A percentile compares a stretch with the other conserved stretches of the same genome.
These are phyloP conservation scores for Xylariaceae sp. DNA, from an alignment of 2,329 filamentous ascomycete species.

Conservation along the genomic window DNA sequence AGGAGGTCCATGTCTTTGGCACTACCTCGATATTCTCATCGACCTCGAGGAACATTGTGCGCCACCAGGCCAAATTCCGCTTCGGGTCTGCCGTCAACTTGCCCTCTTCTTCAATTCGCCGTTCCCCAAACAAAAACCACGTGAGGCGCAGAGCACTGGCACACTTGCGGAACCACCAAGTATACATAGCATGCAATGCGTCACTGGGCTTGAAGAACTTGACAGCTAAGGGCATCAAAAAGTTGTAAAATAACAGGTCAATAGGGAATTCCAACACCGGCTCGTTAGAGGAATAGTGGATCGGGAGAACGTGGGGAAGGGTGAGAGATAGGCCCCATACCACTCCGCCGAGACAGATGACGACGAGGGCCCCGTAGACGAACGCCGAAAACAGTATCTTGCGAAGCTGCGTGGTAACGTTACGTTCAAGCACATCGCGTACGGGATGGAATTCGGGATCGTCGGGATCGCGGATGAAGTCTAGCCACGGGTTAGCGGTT, in stretches of 20 bases:
- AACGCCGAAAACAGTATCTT: slow-evolving; percentile 96
- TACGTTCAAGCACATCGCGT: slow-evolving; percentile 91
- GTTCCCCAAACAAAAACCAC: slow-evolving; percentile 89
- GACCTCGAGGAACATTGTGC: slow-evolving; percentile 46
- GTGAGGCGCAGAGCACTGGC: slow-evolving; percentile 77
- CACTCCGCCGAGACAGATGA: slow-evolving; percentile 89
- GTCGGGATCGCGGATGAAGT: slow-evolving; percentile 97
- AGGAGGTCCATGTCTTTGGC: slow-evolving; percentile 57
- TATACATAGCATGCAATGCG: slow-evolving; percentile 79
- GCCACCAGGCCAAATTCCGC: slow-evolving; percentile 39
- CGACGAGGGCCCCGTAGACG: slow-evolving; percentile 89
- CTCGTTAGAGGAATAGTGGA: slow-evolving; percentile 90
- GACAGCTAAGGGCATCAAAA: slow-evolving; percentile 85
- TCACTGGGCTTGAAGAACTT: slow-evolving; percentile 83
- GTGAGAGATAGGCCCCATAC: slow-evolving; percentile 81
- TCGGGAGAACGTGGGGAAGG: slow-evolving; percentile 73
- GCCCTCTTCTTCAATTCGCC: slow-evolving; percentile 78
- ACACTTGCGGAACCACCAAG: slow-evolving; percentile 93
- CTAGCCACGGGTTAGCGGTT: slow-evolving; percentile 42
- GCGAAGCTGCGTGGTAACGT: slow-evolving; percentile 84
- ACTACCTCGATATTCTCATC: slow-evolving; percentile 41
- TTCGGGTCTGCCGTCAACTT: slow-evolving; percentile 40
- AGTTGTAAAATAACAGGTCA: slow-evolving; percentile 94
- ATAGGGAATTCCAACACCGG: slow-evolving; percentile 92
- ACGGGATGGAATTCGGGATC: slow-evolving; percentile 98